Evolutionary conservation across 164 flowering plant species (phyloP), one percentile per base, ranked within the genome.

Genomic region (Litsea cubeba): DNA sequence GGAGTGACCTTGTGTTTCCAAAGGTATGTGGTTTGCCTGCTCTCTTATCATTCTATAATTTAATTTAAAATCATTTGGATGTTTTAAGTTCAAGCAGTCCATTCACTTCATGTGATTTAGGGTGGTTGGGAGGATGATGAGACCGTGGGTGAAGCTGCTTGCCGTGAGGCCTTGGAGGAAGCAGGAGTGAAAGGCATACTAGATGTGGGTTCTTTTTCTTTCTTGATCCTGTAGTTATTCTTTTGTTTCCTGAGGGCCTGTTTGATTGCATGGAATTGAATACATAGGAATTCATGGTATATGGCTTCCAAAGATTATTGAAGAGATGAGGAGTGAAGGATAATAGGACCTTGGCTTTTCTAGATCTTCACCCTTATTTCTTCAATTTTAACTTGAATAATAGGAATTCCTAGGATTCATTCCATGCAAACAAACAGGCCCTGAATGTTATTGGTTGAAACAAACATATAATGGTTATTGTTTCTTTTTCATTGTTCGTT

Each of bases 121-220:
- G 97, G 97, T 74, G 97, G 97, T 69, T 92, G 97, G 97, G 97
- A 92, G 75, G 82, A 90, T 80, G 94, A 92, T 82, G 97, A 92
- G 82, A 81, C 94, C 60, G 83, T 90, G 28, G 54, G 57, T 4
- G 87, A 87, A 81, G 97, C 97, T 30, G 97, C 97, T 66, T 78
- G 84, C 50, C 97, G 94, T 62, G 97, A 92, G 82, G 94, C 93
- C 49, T 74, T 85, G 49, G 97, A 92, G 81, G 97, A 92, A 86
- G 93, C 94, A 5, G 94, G 94, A 77, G 90, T 92, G 18, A 83
- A 50, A 81, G 97, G 97, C 81, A 82, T 60, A 57, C 82, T 92
- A 20, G 78, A 81, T 54, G 97, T 90, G 84, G 57, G 91, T 77
- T 76, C 64, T 28, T 25, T 69, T 40, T 62, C 3, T 24, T 69